Evolutionary conservation across 306 rosid genomes (phyloP).

Genomic region (Alnus glutinosa): DNA sequence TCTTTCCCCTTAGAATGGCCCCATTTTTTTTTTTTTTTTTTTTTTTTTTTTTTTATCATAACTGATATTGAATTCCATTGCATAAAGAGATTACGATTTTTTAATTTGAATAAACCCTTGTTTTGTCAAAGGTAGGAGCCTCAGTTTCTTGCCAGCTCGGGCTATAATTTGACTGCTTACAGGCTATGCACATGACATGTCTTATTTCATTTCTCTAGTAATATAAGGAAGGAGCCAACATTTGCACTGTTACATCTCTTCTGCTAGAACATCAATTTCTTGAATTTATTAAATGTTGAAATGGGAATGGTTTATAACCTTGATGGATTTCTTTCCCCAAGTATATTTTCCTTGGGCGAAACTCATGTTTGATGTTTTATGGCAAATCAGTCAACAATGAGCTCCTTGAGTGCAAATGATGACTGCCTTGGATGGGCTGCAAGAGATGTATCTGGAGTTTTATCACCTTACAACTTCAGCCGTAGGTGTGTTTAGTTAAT

Average conservation of each 20-base stretch:
- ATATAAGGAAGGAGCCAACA: background rate
- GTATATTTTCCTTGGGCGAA: background rate
- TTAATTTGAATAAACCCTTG: background rate
- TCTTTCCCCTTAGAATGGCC: no score
- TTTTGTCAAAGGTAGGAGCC: background rate
- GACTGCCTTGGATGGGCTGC: slow-evolving; percentile 86
- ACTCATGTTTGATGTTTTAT: slow-evolving; percentile 10
- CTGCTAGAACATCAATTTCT: background rate
- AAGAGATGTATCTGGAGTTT: slow-evolving; percentile 66
- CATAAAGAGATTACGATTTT: no score
- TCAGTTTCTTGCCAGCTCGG: background rate
- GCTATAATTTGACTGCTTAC: background rate
- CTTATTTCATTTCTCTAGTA: no score
- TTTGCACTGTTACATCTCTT: background rate
- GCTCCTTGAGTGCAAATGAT: slow-evolving; percentile 36
- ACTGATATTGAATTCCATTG: no score
- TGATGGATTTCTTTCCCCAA: background rate
- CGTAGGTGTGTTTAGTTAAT: slow-evolving; percentile 50
- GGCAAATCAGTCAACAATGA: slow-evolving; percentile 36
- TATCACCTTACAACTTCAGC: slow-evolving; percentile 67
- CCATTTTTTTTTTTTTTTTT: no score
- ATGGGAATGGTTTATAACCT: background rate
- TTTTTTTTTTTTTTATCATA: no score
- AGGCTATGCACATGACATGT: no score
- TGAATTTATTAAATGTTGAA: background rate